A percentile compares a stretch with the other conserved stretches of the same genome.
These are phyloP conservation scores for Phascolomyces articulosus DNA, from an alignment of 371 early-diverging fungal genomes.

Conservation along the genomic window DNA sequence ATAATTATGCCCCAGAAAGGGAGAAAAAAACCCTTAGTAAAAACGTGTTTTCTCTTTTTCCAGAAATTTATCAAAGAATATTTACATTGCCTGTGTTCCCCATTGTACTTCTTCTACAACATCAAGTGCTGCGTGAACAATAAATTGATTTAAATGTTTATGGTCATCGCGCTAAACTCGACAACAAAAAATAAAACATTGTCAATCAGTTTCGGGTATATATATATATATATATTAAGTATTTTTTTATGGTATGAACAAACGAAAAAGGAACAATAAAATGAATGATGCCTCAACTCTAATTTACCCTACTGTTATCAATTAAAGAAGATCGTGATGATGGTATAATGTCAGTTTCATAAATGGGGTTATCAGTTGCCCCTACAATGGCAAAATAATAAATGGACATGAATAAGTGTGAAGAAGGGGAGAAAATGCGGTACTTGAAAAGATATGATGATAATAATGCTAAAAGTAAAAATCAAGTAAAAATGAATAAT, in stretches of 20 bases:
- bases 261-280: not conserved
- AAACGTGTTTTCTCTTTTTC: too few relatives aligned
- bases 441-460: not conserved
- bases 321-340: slow-evolving; percentile 46
- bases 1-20: too few relatives aligned
- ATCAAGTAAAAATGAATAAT: not conserved
- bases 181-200: not conserved
- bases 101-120: slow-evolving; percentile 93
- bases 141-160: slow-evolving; percentile 93
- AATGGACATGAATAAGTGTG: slow-evolving; percentile 50
- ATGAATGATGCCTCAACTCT: not conserved
- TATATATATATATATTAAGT: not conserved
- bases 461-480: not conserved
- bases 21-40: not conserved
- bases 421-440: not conserved
- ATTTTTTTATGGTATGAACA: too few relatives aligned
- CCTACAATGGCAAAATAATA: slow-evolving; percentile 95
- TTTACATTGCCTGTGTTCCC: slow-evolving; percentile 80
- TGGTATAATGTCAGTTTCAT: slow-evolving; percentile 86
- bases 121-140: slow-evolving; percentile 94
- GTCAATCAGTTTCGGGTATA: not conserved
- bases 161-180: slow-evolving; percentile 74
- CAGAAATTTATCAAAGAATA: too few relatives aligned
- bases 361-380: slow-evolving; percentile 90
- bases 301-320: slow-evolving; percentile 40